Conservation (phyloP, 306 rosid genomes). For the Pterocarpus macrocarpus region DNA sequence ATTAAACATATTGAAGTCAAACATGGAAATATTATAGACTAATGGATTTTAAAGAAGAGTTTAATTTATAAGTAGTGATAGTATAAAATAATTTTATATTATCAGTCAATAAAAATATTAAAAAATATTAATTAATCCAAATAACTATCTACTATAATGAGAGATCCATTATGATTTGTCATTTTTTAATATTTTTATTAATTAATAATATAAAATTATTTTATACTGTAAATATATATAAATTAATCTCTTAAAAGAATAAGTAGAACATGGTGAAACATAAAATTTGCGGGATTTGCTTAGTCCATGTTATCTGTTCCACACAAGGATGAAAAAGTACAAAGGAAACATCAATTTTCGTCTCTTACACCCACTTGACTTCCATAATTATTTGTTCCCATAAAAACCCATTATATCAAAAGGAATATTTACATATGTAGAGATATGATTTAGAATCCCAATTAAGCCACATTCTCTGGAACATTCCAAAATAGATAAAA, state of each 20-base stretch:
- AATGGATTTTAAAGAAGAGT: not conserved
- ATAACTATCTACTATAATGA: no score
- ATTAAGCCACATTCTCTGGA: slow-evolving; percentile 16
- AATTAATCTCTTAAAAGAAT: not conserved
- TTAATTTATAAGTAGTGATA: no score
- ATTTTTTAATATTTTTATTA: no score
- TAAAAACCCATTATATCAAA: slow-evolving; percentile 7
- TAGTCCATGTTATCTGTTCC: not conserved
- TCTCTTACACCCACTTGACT: not conserved
- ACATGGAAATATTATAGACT: slow-evolving; percentile 26
- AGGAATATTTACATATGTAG: not conserved
- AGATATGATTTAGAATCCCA: slow-evolving; percentile 31
- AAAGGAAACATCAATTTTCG: not conserved
- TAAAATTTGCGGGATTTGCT: not conserved
- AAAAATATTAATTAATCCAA: no score
- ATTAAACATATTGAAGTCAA: slow-evolving; percentile 30
- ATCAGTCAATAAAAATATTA: no score
- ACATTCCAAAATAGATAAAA: slow-evolving; percentile 34
- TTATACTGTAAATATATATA: no score
- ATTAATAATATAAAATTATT: no score
- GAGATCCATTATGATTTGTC: no score
- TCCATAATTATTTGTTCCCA: not conserved
- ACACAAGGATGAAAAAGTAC: not conserved
- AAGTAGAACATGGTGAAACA: slow-evolving; percentile 30
- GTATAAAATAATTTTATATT: no score